A percentile compares a stretch with the other conserved stretches of the same genome.
phyloP scores from a whole-genome alignment of 768 basidiomycete genomes.

The Leccinum subtestaceum region DNA sequence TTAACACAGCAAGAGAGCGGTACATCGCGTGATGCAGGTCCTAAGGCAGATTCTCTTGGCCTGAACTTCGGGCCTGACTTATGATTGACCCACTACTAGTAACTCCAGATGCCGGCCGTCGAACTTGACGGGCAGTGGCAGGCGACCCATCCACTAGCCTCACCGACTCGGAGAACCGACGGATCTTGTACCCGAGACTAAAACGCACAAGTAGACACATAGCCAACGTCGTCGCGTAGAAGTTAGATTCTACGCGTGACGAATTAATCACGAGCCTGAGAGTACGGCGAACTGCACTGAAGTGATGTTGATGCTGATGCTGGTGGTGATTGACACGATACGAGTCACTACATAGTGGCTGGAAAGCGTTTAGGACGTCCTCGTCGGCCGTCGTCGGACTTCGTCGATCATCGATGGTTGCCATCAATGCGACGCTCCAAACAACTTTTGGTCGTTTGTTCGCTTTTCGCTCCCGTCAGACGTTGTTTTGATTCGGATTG shows the following conservation, averaged over 20 bases:
- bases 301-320: neutral
- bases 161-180: neutral
- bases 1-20: neutral
- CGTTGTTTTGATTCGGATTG: neutral
- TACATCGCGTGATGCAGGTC: conserved; percentile 1
- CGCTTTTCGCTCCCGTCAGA: neutral
- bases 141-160: neutral
- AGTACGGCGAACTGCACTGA: neutral
- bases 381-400: neutral
- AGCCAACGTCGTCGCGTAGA: neutral
- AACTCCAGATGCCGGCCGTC: neutral
- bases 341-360: no score
- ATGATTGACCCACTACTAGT: neutral
- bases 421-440: neutral
- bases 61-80: neutral
- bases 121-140: neutral
- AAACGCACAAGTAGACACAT: neutral
- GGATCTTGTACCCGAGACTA: neutral
- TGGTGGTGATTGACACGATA: neutral
- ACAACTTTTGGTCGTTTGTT: neutral
- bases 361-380: neutral
- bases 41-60: neutral
- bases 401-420: neutral
- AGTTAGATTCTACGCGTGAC: neutral
- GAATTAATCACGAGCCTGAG: neutral